A percentile compares a stretch with the other conserved stretches of the same genome.
phyloP scores from a whole-genome alignment of 2,329 filamentous ascomycete species.

The Fusarium luffae region DNA sequence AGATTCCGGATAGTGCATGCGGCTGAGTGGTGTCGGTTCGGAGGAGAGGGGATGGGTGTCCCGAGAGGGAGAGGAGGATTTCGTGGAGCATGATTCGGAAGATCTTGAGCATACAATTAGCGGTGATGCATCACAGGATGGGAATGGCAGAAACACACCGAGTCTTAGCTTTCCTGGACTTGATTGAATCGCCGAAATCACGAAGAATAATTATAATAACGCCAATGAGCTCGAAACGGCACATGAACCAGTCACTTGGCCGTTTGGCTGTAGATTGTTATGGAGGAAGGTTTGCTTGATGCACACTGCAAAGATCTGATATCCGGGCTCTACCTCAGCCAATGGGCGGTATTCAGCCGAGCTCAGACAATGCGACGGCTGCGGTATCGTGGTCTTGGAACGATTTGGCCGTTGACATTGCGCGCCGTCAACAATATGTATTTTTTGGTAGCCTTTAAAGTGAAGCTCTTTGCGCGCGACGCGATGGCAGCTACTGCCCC shows the following conservation, averaged over 20 bases:
- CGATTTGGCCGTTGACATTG: conserved; percentile 4
- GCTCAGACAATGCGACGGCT: conserved; percentile 5
- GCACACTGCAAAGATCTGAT: background rate
- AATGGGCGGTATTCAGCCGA: conserved; percentile 2
- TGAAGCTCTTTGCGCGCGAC: conserved; percentile 33
- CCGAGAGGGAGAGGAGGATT: conserved; percentile 94
- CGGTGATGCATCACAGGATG: conserved; percentile 3
- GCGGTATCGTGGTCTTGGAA: background rate
- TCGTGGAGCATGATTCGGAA: conserved; percentile 86
- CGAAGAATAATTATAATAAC: conserved; percentile 61
- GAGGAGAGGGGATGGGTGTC: conserved; percentile 91
- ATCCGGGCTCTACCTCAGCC: background rate
- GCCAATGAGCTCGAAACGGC: conserved; percentile 65
- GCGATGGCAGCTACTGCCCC: conserved; percentile 38
- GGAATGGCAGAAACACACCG: conserved; percentile 26
- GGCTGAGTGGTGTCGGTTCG: conserved; percentile 61
- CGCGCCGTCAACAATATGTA: background rate
- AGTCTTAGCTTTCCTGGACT: conserved; percentile 49
- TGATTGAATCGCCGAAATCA: conserved; percentile 55
- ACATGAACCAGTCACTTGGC: conserved; percentile 54
- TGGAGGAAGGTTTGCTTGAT: background rate
- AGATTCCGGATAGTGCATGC: conserved; percentile 63
- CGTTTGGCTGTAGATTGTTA: background rate
- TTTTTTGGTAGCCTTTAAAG: background rate
- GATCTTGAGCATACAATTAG: conserved; percentile 30